Evolutionary conservation across 2,329 filamentous ascomycete genomes (phyloP).

Genomic region (Ilyonectria mors-panacis): DNA sequence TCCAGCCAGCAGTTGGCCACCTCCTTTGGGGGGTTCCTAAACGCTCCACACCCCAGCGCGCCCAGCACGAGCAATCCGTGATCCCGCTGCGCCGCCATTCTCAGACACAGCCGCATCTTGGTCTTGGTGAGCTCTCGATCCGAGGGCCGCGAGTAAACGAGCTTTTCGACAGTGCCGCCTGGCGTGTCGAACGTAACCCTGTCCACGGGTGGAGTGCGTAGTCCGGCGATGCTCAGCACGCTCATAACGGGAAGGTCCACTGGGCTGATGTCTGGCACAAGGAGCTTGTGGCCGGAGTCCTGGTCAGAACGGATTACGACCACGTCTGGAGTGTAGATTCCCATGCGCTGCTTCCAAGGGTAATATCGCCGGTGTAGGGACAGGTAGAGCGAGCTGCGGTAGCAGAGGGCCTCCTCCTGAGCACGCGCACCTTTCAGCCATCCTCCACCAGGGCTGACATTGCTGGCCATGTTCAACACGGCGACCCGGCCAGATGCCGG

Average conservation of each 20-base stretch:
- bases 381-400: conserved; percentile 69
- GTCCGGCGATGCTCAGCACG: conserved; percentile 73
- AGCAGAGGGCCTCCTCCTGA: conserved; percentile 80
- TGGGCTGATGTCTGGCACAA: conserved; percentile 53
- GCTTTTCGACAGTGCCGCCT: conserved; percentile 43
- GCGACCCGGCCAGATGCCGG: conserved; percentile 59
- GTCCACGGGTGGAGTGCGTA: conserved; percentile 57
- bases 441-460: conserved; percentile 71
- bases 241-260: conserved; percentile 66
- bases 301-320: conserved; percentile 70
- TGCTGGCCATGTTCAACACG: conserved; percentile 77
- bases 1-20: conserved; percentile 75
- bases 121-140: conserved; percentile 70
- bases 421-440: conserved; percentile 74
- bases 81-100: conserved; percentile 69
- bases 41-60: conserved; percentile 79
- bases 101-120: conserved; percentile 74
- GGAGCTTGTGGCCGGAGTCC: conserved; percentile 61
- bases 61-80: conserved; percentile 76
- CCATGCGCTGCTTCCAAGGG: conserved; percentile 64
- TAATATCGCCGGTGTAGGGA: conserved; percentile 66
- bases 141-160: conserved; percentile 56
- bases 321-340: conserved; percentile 73
- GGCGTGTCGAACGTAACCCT: conserved; percentile 36
- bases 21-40: conserved; percentile 72